A percentile compares a stretch with the other conserved stretches of the same genome.
These are phyloP conservation scores for Lentinula lateritia DNA, from an alignment of 768 basidiomycete species.

Conservation along the genomic window DNA sequence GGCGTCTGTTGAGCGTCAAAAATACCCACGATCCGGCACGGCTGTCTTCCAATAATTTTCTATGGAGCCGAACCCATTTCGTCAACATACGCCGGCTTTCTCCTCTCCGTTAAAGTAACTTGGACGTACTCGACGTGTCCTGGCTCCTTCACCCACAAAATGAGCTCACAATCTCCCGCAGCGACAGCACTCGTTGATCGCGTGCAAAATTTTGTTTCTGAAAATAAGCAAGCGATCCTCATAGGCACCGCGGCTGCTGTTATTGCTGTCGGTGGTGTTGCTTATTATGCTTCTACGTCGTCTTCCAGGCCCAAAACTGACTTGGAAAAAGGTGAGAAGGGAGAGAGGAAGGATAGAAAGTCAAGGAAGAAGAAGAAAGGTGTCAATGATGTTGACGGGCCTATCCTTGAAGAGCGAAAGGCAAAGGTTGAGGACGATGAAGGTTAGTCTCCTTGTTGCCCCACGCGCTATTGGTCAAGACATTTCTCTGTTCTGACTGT, in stretches of 20 bases:
- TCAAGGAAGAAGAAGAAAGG: slow-evolving; percentile 56
- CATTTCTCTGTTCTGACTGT: slow-evolving; percentile 3
- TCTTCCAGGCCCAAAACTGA: slow-evolving; percentile 24
- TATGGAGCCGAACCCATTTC: not conserved
- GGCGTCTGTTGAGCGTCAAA: not conserved
- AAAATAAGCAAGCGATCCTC: slow-evolving; percentile 73
- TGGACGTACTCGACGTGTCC: not conserved
- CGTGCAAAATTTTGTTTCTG: slow-evolving; percentile 61
- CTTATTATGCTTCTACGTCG: slow-evolving; percentile 68
- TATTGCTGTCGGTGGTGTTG: slow-evolving; percentile 67
- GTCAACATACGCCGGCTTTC: not conserved
- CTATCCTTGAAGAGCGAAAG: slow-evolving; percentile 73
- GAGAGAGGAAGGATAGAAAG: slow-evolving; percentile 42
- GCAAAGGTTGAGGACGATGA: slow-evolving; percentile 27
- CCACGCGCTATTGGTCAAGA: not conserved
- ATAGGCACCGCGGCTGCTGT: slow-evolving; percentile 69
- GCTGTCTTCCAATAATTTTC: not conserved
- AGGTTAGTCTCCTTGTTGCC: slow-evolving; percentile 12
- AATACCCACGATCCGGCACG: not conserved
- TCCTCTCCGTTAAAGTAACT: not conserved
- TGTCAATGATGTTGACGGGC: slow-evolving; percentile 57
- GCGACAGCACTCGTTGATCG: slow-evolving; percentile 45
- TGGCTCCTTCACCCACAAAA: not conserved
- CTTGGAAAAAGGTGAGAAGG: slow-evolving; percentile 42
- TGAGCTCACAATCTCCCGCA: not conserved